A percentile compares a stretch with the other conserved stretches of the same genome.
Conservation (phyloP, 179 eudicot genomes). For the Silene noctiflora region DNA sequence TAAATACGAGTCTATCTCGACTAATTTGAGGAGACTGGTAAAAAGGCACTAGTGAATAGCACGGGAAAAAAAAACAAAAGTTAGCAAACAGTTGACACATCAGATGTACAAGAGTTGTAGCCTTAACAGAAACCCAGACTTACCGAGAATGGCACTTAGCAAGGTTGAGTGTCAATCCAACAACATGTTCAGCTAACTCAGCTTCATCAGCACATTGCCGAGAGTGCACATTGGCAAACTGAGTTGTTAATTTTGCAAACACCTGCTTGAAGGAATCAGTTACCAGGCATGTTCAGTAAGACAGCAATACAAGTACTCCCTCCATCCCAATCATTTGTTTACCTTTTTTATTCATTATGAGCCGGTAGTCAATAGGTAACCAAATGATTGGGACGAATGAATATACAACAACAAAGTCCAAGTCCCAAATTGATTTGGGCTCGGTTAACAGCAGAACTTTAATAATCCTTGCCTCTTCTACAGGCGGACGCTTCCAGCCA, state of each 20-base stretch:
- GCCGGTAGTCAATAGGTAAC: too few species aligned
- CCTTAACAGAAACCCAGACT: not conserved
- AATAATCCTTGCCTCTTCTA: constrained; percentile 62
- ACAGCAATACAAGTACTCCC: not conserved
- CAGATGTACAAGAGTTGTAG: not conserved
- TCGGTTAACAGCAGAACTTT: constrained; percentile 5
- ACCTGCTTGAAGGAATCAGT: constrained; percentile 36
- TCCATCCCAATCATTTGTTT: too few species aligned
- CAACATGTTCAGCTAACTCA: constrained; percentile 93
- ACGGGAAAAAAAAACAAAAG: not conserved
- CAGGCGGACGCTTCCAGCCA: constrained; percentile 78
- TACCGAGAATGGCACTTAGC: constrained; percentile 85
- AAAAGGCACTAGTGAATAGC: not conserved
- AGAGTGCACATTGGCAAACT: constrained; percentile 66
- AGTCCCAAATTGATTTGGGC: not conserved
- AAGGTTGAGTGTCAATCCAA: constrained; percentile 75
- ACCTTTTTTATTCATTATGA: too few species aligned
- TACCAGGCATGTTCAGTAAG: not conserved
- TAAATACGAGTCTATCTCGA: not conserved
- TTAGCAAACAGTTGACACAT: not conserved
- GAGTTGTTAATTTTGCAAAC: constrained; percentile 59
- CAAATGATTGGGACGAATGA: too few species aligned
- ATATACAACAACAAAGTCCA: not conserved
- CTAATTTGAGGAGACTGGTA: not conserved
- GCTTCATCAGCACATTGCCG: constrained; percentile 84